phyloP scores from a whole-genome alignment of 768 basidiomycete species.

The Pisolithus marmoratus region DNA sequence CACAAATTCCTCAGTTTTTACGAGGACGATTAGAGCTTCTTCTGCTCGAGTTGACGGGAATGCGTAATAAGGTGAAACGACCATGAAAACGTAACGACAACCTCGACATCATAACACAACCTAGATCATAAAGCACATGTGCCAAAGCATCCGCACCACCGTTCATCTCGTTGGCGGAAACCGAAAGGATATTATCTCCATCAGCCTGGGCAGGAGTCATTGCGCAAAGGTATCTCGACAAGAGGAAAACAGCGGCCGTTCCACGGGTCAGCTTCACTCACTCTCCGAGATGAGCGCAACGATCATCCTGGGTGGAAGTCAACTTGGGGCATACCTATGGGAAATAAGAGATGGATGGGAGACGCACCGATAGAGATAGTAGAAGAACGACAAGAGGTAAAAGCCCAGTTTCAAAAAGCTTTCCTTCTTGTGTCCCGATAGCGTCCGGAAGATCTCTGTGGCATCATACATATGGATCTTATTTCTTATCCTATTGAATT shows the following conservation, averaged over 20 bases:
- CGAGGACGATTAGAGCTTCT: no score
- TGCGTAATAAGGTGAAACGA: no score
- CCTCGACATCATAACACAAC: no score
- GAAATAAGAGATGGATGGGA: not conserved
- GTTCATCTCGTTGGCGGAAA: no score
- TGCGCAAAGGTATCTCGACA: no score
- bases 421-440: constrained; percentile 93
- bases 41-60: no score
- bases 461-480: constrained; percentile 99
- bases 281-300: constrained; percentile 80
- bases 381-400: constrained; percentile 88
- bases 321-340: not conserved
- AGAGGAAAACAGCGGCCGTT: not conserved
- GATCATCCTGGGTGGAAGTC: constrained; percentile 59
- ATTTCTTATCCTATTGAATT: constrained; percentile 64
- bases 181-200: no score
- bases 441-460: constrained; percentile 96
- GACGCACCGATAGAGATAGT: constrained; percentile 82
- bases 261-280: constrained; percentile 35
- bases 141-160: no score
- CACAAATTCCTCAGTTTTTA: no score
- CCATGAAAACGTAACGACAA: no score
- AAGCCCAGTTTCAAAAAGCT: constrained; percentile 93
- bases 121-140: no score
- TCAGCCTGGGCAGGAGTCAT: no score